Evolutionary conservation across 2,329 filamentous ascomycete genomes (phyloP).

Genomic region (Aphanoascus verrucosus): DNA sequence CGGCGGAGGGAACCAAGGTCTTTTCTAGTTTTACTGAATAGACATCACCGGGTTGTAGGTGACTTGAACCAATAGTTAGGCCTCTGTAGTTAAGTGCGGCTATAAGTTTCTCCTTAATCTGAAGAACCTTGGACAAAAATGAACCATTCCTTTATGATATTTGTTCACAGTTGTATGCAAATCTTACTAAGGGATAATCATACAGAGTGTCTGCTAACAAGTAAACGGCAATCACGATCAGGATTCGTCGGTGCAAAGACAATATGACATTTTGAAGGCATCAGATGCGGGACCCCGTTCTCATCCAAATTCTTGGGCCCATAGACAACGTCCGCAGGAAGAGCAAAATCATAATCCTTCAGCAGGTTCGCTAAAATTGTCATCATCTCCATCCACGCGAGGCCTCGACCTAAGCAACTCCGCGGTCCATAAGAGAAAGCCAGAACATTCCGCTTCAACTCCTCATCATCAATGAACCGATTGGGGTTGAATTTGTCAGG

Average conservation of each 20-base stretch:
- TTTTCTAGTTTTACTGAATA: background rate
- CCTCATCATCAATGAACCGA: slow-evolving; percentile 4
- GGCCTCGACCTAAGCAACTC: background rate
- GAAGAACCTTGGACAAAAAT: too few species aligned
- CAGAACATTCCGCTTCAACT: slow-evolving; percentile 1
- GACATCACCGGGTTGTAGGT: background rate
- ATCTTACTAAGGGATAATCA: background rate
- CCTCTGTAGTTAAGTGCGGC: too few species aligned
- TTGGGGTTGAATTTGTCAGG: slow-evolving; percentile 2
- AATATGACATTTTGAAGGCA: slow-evolving; percentile 1
- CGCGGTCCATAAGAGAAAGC: slow-evolving; percentile 6
- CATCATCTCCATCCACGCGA: slow-evolving; percentile 7
- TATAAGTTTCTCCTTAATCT: too few species aligned
- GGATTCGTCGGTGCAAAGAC: slow-evolving; percentile 4
- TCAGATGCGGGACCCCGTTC: background rate
- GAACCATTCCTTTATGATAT: too few species aligned
- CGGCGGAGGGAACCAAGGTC: background rate
- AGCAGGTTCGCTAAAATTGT: slow-evolving; percentile 4
- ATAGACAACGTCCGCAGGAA: background rate
- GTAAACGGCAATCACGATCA: slow-evolving; percentile 4
- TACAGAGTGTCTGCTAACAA: background rate
- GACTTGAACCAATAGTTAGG: too few species aligned
- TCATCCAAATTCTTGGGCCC: slow-evolving; percentile 4
- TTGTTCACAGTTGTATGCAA: too few species aligned
- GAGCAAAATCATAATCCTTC: slow-evolving; percentile 3